Conservation (phyloP, 1,284 basidiomycete genomes). For the Abortiporus biennis region DNA sequence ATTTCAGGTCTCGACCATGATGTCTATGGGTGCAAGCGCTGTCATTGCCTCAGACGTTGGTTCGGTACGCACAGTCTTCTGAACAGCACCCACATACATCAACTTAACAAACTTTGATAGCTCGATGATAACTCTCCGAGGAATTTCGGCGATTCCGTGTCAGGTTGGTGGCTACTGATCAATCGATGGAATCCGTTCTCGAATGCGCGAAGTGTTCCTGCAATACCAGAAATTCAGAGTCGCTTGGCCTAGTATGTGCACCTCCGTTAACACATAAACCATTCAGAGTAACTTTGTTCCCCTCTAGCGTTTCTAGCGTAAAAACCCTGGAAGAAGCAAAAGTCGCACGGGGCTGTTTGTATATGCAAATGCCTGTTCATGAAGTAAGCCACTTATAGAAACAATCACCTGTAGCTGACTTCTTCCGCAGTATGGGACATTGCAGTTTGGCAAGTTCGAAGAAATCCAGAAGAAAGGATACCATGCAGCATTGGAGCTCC, state of each 20-base stretch:
- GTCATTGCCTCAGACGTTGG: constrained; percentile 98
- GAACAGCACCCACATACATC: constrained; percentile 1
- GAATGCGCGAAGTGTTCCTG: constrained; percentile 74
- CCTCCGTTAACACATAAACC: constrained; percentile 2
- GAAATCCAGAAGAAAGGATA: constrained; percentile 86
- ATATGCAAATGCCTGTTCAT: constrained; percentile 94
- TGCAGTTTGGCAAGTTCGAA: constrained; percentile 78
- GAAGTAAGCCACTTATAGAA: constrained; percentile 40
- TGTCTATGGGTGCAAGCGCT: constrained; percentile 84
- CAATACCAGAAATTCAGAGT: constrained; percentile 95
- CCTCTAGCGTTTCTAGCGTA: constrained; percentile 84
- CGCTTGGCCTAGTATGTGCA: constrained; percentile 85
- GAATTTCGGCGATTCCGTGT: constrained; percentile 92
- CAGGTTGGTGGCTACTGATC: constrained; percentile 94
- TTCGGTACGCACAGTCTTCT: constrained; percentile 46
- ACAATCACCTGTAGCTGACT: constrained; percentile 13
- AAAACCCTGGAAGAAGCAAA: constrained; percentile 95
- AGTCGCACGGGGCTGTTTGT: constrained; percentile 80
- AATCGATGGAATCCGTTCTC: constrained; percentile 94
- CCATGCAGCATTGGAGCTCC: constrained; percentile 62
- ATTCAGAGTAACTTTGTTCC: constrained; percentile 3
- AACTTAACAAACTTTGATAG: constrained; percentile 26
- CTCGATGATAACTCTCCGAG: constrained; percentile 94
- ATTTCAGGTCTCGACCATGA: constrained; percentile 80
- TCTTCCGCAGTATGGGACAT: constrained; percentile 60